A percentile compares a stretch with the other conserved stretches of the same genome.
Conservation (phyloP, 2,329 filamentous ascomycete species). For the Ophiostoma perfectum region DNA sequence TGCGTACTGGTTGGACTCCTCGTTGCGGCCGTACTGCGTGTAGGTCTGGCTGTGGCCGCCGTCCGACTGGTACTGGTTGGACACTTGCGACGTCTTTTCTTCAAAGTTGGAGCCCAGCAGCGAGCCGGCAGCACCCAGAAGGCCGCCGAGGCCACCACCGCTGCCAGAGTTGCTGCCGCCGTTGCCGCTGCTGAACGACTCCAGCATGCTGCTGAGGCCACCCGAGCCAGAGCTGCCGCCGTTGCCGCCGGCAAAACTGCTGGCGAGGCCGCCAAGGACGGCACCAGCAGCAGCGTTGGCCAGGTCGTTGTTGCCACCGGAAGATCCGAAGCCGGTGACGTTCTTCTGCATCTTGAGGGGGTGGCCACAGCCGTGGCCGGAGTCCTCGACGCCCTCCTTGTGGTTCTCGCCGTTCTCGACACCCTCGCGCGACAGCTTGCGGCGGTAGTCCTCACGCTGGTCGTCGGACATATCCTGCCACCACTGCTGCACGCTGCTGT, state of each 20-base stretch:
- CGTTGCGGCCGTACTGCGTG: slow-evolving; percentile 55
- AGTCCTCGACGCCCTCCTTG: slow-evolving; percentile 76
- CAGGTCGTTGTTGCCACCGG: slow-evolving; percentile 48
- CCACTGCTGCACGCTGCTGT: slow-evolving; percentile 74
- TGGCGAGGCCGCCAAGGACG: slow-evolving; percentile 54
- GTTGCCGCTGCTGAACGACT: slow-evolving; percentile 3
- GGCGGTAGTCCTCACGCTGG: slow-evolving; percentile 62
- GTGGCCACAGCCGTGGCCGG: slow-evolving; percentile 73
- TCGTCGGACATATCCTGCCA: slow-evolving; percentile 63
- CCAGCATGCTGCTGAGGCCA: slow-evolving; percentile 17
- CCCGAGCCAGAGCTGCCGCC: slow-evolving; percentile 21
- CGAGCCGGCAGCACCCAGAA: slow-evolving; percentile 64
- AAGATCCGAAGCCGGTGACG: slow-evolving; percentile 33
- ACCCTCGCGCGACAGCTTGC: slow-evolving; percentile 71
- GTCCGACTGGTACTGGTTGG: slow-evolving; percentile 49
- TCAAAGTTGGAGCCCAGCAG: slow-evolving; percentile 46
- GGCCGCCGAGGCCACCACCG: slow-evolving; percentile 56
- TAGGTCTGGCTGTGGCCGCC: slow-evolving; percentile 57
- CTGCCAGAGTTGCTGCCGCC: slow-evolving; percentile 9
- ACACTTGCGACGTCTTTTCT: slow-evolving; percentile 47
- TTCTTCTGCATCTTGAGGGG: slow-evolving; percentile 74
- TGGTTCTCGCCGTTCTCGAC: slow-evolving; percentile 76
- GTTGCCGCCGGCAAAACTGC: slow-evolving; percentile 39
- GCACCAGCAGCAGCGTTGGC: slow-evolving; percentile 51
- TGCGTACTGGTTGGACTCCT: slow-evolving; percentile 48